Conservation (phyloP, 257 asterid genomes). For the Asclepias syriaca region DNA sequence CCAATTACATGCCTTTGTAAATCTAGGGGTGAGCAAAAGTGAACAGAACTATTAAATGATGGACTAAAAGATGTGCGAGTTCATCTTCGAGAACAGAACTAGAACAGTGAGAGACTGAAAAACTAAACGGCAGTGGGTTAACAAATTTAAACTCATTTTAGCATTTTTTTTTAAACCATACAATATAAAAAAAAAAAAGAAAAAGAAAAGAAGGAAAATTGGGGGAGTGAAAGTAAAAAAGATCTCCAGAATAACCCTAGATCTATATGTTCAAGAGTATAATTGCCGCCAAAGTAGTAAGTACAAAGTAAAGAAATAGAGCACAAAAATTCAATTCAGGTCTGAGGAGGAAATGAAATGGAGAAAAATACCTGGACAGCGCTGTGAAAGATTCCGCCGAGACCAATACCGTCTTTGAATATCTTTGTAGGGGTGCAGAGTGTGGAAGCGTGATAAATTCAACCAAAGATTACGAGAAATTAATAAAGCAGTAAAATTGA, state of each 20-base stretch:
- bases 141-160: not conserved
- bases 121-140: not conserved
- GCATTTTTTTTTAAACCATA: no score
- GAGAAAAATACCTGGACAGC: slow-evolving; percentile 69
- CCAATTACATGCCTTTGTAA: not conserved
- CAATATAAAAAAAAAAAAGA: not conserved
- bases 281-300: not conserved
- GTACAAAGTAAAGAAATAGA: not conserved
- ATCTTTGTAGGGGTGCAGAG: no score
- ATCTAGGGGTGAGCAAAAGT: not conserved
- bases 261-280: slow-evolving; percentile 20
- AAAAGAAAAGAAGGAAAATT: not conserved
- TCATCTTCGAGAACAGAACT: not conserved
- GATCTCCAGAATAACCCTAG: slow-evolving; percentile 22
- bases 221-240: not conserved
- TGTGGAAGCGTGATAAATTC: no score
- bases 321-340: not conserved
- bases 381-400: slow-evolving; percentile 98
- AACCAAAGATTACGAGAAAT: no score
- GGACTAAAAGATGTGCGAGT: not conserved
- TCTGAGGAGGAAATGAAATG: not conserved
- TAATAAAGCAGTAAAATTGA: no score
- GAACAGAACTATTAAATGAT: not conserved
- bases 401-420: slow-evolving; percentile 97
- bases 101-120: not conserved